Evolutionary conservation across 257 asterid species (phyloP).

Genomic region (Solanum arcanum): DNA sequence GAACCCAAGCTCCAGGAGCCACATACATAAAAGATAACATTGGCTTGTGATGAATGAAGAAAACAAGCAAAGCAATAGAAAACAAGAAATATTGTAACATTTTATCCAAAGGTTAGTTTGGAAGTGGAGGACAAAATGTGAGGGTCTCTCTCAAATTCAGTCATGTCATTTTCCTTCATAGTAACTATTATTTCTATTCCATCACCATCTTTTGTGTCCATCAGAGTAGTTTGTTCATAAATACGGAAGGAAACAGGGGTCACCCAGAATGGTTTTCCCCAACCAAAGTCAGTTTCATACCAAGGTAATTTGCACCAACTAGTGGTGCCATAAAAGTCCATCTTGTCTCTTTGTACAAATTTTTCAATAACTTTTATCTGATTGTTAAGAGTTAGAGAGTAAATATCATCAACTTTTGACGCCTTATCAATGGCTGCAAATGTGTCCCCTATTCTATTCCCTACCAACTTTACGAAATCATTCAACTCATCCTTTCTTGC

Average conservation of each 20-base stretch:
- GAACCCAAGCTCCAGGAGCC: too few species aligned
- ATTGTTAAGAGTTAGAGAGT: neutral
- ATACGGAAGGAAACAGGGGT: neutral
- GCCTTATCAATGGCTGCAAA: neutral
- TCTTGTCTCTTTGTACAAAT: neutral
- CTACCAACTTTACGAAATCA: neutral
- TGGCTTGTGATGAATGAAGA: too few species aligned
- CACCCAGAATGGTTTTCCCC: constrained; percentile 19
- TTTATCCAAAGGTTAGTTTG: neutral
- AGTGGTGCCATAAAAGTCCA: neutral
- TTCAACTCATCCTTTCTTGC: neutral
- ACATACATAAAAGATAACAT: too few species aligned
- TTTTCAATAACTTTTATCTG: rapidly evolving
- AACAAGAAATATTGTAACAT: too few species aligned
- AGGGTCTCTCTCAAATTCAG: neutral
- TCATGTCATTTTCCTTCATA: neutral
- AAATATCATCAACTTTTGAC: neutral
- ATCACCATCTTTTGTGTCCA: constrained; percentile 6
- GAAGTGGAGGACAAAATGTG: neutral
- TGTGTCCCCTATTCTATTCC: neutral
- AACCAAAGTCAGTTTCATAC: constrained; percentile 26
- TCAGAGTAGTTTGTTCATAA: neutral
- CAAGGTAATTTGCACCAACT: constrained; percentile 9
- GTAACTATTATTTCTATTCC: constrained; percentile 17
- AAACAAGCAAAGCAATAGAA: too few species aligned